Percentiles rank a stretch among this genome's conserved stretches.
Conservation (phyloP, 148 eudicot genomes). For the Arctostaphylos glauca region DNA sequence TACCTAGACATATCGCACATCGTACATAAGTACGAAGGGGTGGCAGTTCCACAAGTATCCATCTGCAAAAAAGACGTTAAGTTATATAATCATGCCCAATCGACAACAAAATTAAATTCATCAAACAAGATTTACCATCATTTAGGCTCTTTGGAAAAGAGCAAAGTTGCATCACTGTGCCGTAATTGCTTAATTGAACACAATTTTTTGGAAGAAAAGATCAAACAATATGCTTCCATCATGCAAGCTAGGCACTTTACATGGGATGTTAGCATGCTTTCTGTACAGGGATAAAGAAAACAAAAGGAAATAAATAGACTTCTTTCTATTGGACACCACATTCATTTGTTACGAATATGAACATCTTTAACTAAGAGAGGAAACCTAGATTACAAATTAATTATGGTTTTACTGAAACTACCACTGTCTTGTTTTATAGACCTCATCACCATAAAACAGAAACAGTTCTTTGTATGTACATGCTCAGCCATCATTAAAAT, state of each 20-base stretch:
- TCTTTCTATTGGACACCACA: neutral
- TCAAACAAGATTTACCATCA: neutral
- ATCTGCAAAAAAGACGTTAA: slow-evolving; percentile 34
- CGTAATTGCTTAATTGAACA: neutral
- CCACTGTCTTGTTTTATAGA: neutral
- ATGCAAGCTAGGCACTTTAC: neutral
- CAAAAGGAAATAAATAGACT: neutral
- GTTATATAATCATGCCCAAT: neutral
- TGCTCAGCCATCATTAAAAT: neutral
- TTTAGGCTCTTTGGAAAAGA: neutral
- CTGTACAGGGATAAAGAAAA: neutral
- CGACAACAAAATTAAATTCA: neutral
- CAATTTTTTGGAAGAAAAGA: slow-evolving; percentile 9
- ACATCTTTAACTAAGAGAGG: neutral
- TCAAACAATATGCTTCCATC: neutral
- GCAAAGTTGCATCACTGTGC: neutral
- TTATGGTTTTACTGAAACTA: neutral
- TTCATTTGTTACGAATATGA: neutral
- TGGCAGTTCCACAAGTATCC: slow-evolving; percentile 32
- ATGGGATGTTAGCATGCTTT: neutral
- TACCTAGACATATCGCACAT: slow-evolving; percentile 52
- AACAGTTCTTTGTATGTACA: neutral
- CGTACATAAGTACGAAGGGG: slow-evolving; percentile 46
- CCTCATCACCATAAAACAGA: neutral
- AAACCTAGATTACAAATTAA: neutral